Percentiles rank a stretch among this genome's conserved stretches.
phyloP scores from a whole-genome alignment of 192 early-diverging fungal genomes.

The Podila epigama region DNA sequence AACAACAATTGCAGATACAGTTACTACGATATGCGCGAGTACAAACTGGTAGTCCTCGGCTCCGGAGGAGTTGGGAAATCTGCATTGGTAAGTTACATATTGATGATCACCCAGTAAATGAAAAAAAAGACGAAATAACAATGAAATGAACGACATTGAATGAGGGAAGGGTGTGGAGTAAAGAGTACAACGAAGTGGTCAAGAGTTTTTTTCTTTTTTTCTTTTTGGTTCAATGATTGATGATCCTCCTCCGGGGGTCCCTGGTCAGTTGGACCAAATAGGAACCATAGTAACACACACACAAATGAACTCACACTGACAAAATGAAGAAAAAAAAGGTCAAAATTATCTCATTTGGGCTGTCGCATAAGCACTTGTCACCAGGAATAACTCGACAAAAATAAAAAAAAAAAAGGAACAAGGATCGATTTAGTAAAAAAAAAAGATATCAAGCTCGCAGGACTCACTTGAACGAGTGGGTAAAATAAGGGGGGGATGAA shows the following conservation, averaged over 20 bases:
- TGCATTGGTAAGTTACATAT: conserved; percentile 64
- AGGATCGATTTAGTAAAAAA: no score
- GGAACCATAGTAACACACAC: not conserved
- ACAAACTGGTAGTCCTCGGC: conserved; percentile 95
- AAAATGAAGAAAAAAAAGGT: not conserved
- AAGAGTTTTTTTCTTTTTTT: not conserved
- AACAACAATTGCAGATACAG: conserved; percentile 10
- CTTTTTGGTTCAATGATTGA: not conserved
- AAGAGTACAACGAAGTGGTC: not conserved
- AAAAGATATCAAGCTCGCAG: no score
- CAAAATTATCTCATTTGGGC: no score
- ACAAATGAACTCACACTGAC: not conserved
- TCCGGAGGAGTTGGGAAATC: conserved; percentile 91
- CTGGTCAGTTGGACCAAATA: not conserved
- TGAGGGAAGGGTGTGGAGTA: not conserved
- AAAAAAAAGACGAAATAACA: not conserved
- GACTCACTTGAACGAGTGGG: no score
- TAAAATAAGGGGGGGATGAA: no score
- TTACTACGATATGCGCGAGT: conserved; percentile 77
- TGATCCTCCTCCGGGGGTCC: no score
- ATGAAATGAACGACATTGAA: no score
- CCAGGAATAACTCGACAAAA: no score
- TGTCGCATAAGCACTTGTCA: no score
- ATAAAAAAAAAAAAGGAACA: no score
- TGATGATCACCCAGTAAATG: not conserved